A percentile compares a stretch with the other conserved stretches of the same genome.
Evolutionary conservation across 768 basidiomycete genomes (phyloP).

Genomic region (Auriscalpium vulgare): DNA sequence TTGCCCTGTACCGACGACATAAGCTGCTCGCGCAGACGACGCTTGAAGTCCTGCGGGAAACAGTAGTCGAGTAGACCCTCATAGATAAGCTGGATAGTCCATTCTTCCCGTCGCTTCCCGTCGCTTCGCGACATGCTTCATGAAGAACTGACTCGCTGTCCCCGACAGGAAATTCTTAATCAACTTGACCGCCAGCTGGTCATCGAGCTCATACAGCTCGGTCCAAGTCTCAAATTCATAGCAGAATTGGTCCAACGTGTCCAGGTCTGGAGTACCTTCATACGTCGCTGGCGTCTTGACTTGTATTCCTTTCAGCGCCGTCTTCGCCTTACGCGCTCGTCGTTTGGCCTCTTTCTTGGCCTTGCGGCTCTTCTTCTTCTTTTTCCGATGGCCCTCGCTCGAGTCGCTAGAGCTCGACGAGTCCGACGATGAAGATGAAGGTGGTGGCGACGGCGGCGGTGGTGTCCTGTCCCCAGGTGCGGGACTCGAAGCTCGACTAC

Average conservation of each 20-base stretch:
- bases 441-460: too few species aligned
- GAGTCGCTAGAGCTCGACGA: too few species aligned
- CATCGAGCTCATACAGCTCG: background rate
- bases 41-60: constrained; percentile 17
- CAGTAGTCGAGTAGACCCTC: constrained; percentile 18
- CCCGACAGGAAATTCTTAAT: constrained; percentile 15
- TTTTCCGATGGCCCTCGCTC: too few species aligned
- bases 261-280: background rate
- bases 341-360: too few species aligned
- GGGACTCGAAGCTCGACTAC: too few species aligned
- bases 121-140: constrained; percentile 12
- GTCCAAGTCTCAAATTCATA: background rate
- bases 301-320: background rate
- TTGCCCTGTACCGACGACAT: constrained; percentile 2
- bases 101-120: constrained; percentile 3
- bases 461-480: too few species aligned
- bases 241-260: background rate
- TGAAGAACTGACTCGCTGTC: constrained; percentile 19
- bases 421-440: too few species aligned
- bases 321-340: too few species aligned
- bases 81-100: constrained; percentile 10
- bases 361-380: too few species aligned
- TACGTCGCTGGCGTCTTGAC: background rate
- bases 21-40: background rate
- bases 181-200: background rate